These are phyloP conservation scores for Bathelium albidoporum DNA, from an alignment of 495 filamentous ascomycete genomes.

Conservation along the genomic window DNA sequence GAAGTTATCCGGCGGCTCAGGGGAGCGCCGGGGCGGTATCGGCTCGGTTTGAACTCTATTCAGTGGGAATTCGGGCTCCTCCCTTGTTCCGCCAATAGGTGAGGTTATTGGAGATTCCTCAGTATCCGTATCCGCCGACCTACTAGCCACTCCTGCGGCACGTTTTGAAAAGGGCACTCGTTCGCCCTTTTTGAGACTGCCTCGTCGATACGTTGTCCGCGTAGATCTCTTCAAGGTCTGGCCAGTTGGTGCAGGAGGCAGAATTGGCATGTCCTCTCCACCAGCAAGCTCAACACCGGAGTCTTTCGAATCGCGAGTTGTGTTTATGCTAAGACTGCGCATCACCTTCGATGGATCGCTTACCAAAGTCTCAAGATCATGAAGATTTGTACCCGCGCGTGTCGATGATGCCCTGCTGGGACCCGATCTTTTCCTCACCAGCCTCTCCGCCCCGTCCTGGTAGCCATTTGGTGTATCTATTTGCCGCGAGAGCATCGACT, in stretches of 20 bases:
- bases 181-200: constrained; percentile 73
- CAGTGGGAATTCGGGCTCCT: constrained; percentile 41
- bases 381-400: constrained; percentile 39
- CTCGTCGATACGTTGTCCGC: constrained; percentile 81
- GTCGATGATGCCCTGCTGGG: constrained; percentile 11
- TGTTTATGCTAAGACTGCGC: constrained; percentile 53
- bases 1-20: constrained; percentile 21
- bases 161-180: constrained; percentile 68
- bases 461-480: constrained; percentile 68
- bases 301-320: constrained; percentile 25
- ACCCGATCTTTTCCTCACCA: constrained; percentile 68
- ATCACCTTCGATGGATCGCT: constrained; percentile 65
- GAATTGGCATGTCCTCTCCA: constrained; percentile 80
- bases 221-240: constrained; percentile 80
- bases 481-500: constrained; percentile 90
- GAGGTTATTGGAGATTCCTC: constrained; percentile 44
- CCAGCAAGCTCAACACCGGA: constrained; percentile 35
- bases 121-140: constrained; percentile 44
- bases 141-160: constrained; percentile 35
- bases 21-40: constrained; percentile 30
- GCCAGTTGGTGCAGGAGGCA: constrained; percentile 61
- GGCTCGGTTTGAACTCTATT: constrained; percentile 71
- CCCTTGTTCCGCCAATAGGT: constrained; percentile 31
- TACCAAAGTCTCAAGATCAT: constrained; percentile 67
- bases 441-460: constrained; percentile 74